These are phyloP conservation scores for Glycine soja DNA, from an alignment of 306 rosid genomes.

Conservation along the genomic window DNA sequence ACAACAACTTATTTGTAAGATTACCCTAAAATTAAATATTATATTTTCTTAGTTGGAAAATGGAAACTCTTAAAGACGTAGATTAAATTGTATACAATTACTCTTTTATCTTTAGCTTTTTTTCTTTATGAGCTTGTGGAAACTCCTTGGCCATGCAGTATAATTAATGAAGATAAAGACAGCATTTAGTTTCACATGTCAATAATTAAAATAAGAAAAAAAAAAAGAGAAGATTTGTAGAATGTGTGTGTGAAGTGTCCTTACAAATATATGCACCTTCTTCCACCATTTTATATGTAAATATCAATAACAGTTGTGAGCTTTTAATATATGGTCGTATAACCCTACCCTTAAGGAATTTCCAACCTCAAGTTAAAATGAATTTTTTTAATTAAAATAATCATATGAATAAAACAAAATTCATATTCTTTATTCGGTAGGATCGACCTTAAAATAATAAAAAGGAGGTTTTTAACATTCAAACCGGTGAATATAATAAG, in stretches of 20 bases:
- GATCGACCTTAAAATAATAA: background rate
- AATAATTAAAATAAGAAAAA: no score
- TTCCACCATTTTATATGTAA: background rate
- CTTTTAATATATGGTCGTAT: background rate
- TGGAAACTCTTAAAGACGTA: background rate
- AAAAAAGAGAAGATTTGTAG: background rate
- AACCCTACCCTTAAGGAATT: slow-evolving; percentile 8
- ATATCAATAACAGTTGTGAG: background rate
- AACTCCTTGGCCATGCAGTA: background rate
- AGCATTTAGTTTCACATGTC: slow-evolving; percentile 17
- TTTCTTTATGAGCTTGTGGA: background rate
- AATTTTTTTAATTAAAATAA: background rate
- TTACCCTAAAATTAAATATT: background rate
- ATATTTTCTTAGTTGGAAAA: background rate
- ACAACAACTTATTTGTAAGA: background rate
- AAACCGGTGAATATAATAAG: background rate
- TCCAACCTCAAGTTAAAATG: background rate
- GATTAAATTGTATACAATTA: background rate
- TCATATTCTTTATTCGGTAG: background rate
- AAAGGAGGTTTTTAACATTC: background rate
- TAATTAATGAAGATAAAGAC: slow-evolving; percentile 29
- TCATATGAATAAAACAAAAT: background rate
- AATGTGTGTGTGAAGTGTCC: no score
- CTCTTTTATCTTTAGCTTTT: no score
- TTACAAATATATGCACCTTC: background rate